These are phyloP conservation scores for Xylariaceae sp. DNA, from an alignment of 2,329 filamentous ascomycete species.

Conservation along the genomic window DNA sequence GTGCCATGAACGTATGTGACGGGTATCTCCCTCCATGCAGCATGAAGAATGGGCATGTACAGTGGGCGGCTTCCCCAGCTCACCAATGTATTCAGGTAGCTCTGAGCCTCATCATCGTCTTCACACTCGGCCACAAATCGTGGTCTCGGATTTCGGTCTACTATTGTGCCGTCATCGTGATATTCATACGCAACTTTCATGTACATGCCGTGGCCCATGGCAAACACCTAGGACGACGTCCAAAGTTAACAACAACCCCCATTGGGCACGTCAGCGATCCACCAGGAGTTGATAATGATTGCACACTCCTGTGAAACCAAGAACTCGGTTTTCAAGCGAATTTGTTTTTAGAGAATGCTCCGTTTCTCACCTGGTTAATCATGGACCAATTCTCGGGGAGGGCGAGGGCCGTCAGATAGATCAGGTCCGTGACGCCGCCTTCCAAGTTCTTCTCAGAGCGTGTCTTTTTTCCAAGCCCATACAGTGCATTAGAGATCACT, in stretches of 20 bases:
- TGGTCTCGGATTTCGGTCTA: slow-evolving; percentile 1
- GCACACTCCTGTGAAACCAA: no score
- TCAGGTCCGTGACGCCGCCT: slow-evolving; percentile 19
- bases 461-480: slow-evolving; percentile 9
- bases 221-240: no score
- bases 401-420: slow-evolving; percentile 17
- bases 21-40: slow-evolving; percentile 9
- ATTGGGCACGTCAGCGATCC: no score
- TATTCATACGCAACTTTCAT: slow-evolving; percentile 8
- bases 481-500: slow-evolving; percentile 18
- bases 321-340: no score
- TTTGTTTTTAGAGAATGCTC: no score
- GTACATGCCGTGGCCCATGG: slow-evolving; percentile 1
- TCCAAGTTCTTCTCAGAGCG: slow-evolving; percentile 5
- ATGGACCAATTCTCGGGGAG: slow-evolving; percentile 3
- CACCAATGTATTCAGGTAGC: not conserved
- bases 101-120: not conserved
- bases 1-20: slow-evolving; percentile 6
- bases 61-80: not conserved
- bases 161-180: slow-evolving; percentile 5
- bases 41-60: not conserved
- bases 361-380: slow-evolving; percentile 6
- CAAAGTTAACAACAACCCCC: no score
- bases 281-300: no score
- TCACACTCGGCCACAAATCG: not conserved